phyloP scores from a whole-genome alignment of 495 filamentous ascomycete species.

The Acidomyces sp. region DNA sequence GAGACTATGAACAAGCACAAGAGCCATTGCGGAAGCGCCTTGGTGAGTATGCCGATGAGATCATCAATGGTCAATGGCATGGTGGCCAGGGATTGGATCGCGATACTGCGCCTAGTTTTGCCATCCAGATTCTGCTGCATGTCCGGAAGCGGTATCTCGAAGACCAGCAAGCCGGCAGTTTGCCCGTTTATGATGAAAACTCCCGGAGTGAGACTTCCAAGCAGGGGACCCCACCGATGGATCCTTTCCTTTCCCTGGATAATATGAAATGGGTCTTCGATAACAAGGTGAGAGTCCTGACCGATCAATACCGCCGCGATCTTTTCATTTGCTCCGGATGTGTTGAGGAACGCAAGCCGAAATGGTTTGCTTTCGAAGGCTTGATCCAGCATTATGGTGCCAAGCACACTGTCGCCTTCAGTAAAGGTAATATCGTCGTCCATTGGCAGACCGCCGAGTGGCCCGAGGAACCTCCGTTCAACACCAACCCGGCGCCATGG shows the following conservation, averaged over 20 bases:
- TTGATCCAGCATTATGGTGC: slow-evolving; percentile 70
- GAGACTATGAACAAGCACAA: slow-evolving; percentile 56
- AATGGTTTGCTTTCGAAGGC: slow-evolving; percentile 60
- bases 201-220: neutral
- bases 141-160: slow-evolving; percentile 40
- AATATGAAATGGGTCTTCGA: slow-evolving; percentile 81
- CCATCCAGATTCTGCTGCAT: slow-evolving; percentile 49
- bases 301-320: slow-evolving; percentile 48
- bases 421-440: slow-evolving; percentile 53
- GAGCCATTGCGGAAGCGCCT: slow-evolving; percentile 47
- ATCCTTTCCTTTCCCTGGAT: slow-evolving; percentile 40
- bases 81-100: slow-evolving; percentile 42
- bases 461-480: slow-evolving; percentile 60
- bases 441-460: slow-evolving; percentile 63
- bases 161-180: slow-evolving; percentile 5
- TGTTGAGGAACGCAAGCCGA: slow-evolving; percentile 49
- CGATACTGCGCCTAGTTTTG: slow-evolving; percentile 50
- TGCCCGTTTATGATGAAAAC: neutral
- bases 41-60: slow-evolving; percentile 47
- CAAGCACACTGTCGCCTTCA: slow-evolving; percentile 59
- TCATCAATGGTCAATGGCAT: slow-evolving; percentile 46
- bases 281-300: slow-evolving; percentile 54
- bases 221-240: slow-evolving; percentile 4
- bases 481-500: slow-evolving; percentile 34
- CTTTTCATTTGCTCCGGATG: slow-evolving; percentile 54